Base-by-base conservation (phyloP, 2,329 filamentous ascomycete species). In the Hypoxylon sp. region DNA sequence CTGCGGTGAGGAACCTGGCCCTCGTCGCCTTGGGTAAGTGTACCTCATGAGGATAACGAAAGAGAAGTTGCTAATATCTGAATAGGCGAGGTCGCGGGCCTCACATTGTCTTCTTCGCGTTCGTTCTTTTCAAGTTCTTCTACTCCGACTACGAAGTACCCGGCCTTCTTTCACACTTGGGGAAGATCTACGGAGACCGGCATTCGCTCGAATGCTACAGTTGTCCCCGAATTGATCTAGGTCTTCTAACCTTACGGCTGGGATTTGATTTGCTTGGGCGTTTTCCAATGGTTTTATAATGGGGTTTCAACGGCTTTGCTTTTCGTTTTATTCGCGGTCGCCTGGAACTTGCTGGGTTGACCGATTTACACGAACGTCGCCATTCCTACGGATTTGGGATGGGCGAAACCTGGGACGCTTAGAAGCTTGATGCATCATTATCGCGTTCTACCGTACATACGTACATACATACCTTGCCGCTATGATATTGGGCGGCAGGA, bases 11-110 rank as follows among this genome's bases (percentile, higher is more conserved):
- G 26, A 74, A 74, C 33, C 3, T 73, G 1, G 68, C 48, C 8
- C 48, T 74, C 11, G 23, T 74, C 18, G 64, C 58, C 45, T 21
- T 72, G 26, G 72, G 72, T 73, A 62, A 48, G 64, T 21, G 5
- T n/a, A 13, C 9, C 27, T 46, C 3, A 4, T n/a, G 6, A 4
- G 48, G 15, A 1, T 18, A 17, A 8, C 15, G 33, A 17, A n/a
- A 24, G 10, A 24, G 15, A 17, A 17, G 2, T 15, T 31, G 46
- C 60, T 59, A 38, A 57, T 31, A 33, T n/a, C 9, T 15, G 1
- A 8, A 24, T 26, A 72, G 70, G 70, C n/a, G 69, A 71, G 40
- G 52, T 53, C 7, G 64, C 61, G 20, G 69, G 68, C 6, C 62
- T 66, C 42, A 45, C 69, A 8, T 53, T 70, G 11, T 70, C 69